Base-by-base conservation (phyloP, 2,329 filamentous ascomycete genomes). In the Annulohypoxylon truncatum region DNA sequence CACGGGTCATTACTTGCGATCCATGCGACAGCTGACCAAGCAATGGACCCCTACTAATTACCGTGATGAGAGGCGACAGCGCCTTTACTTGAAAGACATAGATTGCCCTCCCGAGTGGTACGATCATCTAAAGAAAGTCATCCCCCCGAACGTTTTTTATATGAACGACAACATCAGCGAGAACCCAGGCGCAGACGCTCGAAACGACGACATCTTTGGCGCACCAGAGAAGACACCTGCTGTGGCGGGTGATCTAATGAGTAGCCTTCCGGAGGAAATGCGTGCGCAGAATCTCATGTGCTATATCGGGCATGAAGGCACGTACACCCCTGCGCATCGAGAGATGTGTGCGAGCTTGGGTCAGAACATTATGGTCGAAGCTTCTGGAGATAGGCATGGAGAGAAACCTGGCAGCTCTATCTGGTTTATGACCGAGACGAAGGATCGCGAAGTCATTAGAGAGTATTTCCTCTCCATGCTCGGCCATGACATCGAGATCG, bases 361-460 rank as follows among this genome's bases (percentile, higher is more conserved):
- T 0, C 96, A 99, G 71, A 99, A 99, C 75, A 95, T 99, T 72
- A 98, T 99, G 96, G 94, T 99, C 1, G 93, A 97, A 71, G 89
- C 94, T 1, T 98, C 95, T 0, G 82, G 88, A 2, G 82, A 87
- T 15, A 87, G 90, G 58, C 84, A 91, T 53, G 92, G 91, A 3
- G 92, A 96, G 75, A 92, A 89, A 68, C 87, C 91, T 1, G 96
- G 96, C 1, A 97, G 92, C 58, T 97, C 96, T 0, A 88, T 99
- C 35, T 99, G 96, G 96, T 97, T 98, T 77, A 98, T 99, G 96
- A 98, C 96, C 0, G 94, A 97, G 77, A 94, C 90, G 33, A 96
- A 96, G 73, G 96, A 99, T 74, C 90, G 96, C 1, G 90, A 94
- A 66, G 85, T 95, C 3, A 94, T 98, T 2, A 90, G 94, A 0